phyloP scores from a whole-genome alignment of 2,329 filamentous ascomycete genomes.

The Botryotinia narcissicola region DNA sequence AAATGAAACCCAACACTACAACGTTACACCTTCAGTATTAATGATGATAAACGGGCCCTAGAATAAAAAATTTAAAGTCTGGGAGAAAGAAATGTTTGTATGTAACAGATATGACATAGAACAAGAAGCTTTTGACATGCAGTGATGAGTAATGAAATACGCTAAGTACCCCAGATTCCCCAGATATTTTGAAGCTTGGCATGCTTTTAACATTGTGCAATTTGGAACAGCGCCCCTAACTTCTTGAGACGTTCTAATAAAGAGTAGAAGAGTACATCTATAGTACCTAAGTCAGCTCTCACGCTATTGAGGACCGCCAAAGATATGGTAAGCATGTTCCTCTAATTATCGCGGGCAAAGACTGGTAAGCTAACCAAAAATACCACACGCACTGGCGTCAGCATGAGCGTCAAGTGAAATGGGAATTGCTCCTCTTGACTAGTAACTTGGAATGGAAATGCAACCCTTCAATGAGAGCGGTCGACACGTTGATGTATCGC shows the following conservation, averaged over 20 bases:
- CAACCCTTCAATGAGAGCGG: rapidly evolving
- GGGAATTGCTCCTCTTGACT: not conserved
- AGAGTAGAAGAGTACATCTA: rapidly evolving
- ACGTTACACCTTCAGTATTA: not conserved
- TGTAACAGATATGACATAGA: not conserved
- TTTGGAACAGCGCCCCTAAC: no score
- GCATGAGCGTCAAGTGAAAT: no score
- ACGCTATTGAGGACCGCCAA: no score
- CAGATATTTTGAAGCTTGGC: not conserved
- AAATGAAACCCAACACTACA: not conserved
- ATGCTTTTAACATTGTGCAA: not conserved
- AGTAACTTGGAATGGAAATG: not conserved
- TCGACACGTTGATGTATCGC: not conserved
- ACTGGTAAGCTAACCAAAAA: not conserved
- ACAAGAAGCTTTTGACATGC: not conserved
- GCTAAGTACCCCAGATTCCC: not conserved
- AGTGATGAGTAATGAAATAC: not conserved
- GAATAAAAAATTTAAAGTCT: no score
- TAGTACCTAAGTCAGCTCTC: not conserved
- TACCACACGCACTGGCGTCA: not conserved
- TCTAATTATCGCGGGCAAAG: not conserved
- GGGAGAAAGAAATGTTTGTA: rapidly evolving
- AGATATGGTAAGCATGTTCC: not conserved
- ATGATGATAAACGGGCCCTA: no score
- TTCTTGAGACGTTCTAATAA: not conserved